Percentiles rank a stretch among this genome's conserved stretches.
Evolutionary conservation across 2,329 filamentous ascomycete species (phyloP).

Genomic region (Ampelomyces quisqualis): DNA sequence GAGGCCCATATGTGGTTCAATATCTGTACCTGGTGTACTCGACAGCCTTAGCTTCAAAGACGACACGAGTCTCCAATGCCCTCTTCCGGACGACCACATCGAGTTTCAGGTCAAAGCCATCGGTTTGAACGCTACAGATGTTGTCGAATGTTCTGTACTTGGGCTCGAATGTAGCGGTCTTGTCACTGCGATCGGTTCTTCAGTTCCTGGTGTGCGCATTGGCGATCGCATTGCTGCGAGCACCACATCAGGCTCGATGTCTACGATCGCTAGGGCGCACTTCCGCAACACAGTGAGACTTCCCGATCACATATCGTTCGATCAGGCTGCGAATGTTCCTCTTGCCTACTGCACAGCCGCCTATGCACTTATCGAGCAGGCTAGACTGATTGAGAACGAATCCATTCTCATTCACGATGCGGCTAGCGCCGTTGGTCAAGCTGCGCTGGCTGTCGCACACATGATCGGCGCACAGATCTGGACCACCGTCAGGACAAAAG

Average conservation of each 20-base stretch:
- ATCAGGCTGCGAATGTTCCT: slow-evolving; percentile 22
- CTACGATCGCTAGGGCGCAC: slow-evolving; percentile 20
- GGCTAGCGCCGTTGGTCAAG: slow-evolving; percentile 31
- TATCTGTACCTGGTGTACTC: slow-evolving; percentile 16
- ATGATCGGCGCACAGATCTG: slow-evolving; percentile 24
- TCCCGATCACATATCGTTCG: slow-evolving; percentile 24
- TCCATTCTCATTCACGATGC: slow-evolving; percentile 35
- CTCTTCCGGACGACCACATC: slow-evolving; percentile 20
- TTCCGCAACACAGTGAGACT: slow-evolving; percentile 17
- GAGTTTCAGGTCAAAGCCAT: slow-evolving; percentile 41
- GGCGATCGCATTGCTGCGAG: slow-evolving; percentile 31
- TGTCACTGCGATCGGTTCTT: slow-evolving; percentile 10
- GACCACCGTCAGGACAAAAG: slow-evolving; percentile 25
- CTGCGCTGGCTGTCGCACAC: slow-evolving; percentile 29
- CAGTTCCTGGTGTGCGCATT: slow-evolving; percentile 17
- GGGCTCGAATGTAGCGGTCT: slow-evolving; percentile 20
- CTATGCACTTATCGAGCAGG: slow-evolving; percentile 33
- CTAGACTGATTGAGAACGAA: slow-evolving; percentile 34
- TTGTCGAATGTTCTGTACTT: neutral
- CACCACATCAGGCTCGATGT: slow-evolving; percentile 16
- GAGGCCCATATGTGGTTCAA: slow-evolving; percentile 16
- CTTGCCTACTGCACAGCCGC: slow-evolving; percentile 24
- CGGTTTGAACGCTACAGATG: slow-evolving; percentile 15
- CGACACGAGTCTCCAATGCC: slow-evolving; percentile 3
- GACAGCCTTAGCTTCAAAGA: slow-evolving; percentile 25